Percentiles rank a stretch among this genome's conserved stretches.
Conservation (phyloP, 2,329 filamentous ascomycete genomes). For the Microcera coccophila region DNA sequence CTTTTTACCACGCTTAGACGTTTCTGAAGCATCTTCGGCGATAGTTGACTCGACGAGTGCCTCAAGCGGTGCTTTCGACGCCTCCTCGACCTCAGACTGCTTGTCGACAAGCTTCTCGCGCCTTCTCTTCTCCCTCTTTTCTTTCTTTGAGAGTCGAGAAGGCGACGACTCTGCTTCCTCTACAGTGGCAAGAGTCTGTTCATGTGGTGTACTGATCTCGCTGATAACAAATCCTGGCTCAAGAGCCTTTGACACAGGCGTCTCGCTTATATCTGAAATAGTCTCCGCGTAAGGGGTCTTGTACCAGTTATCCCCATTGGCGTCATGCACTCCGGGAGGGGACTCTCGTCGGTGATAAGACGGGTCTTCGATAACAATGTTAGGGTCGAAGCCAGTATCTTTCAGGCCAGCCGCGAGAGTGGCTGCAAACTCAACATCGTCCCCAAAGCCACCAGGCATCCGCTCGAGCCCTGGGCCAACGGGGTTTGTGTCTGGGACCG, state of each 20-base stretch:
- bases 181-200: conserved; percentile 16
- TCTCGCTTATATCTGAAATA: conserved; percentile 41
- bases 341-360: conserved; percentile 61
- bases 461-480: conserved; percentile 43
- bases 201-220: conserved; percentile 43
- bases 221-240: conserved; percentile 45
- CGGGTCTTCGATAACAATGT: conserved; percentile 65
- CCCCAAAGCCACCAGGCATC: conserved; percentile 62
- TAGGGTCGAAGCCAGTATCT: conserved; percentile 66
- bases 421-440: conserved; percentile 67
- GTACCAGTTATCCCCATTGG: conserved; percentile 40
- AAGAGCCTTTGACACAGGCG: conserved; percentile 20
- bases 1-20: conserved; percentile 27
- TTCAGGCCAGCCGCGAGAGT: conserved; percentile 64
- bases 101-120: conserved; percentile 42
- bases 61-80: conserved; percentile 25
- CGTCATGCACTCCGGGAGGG: conserved; percentile 56
- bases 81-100: conserved; percentile 13
- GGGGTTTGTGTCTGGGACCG: conserved; percentile 56
- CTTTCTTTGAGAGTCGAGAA: neutral
- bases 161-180: conserved; percentile 6
- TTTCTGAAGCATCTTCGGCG: conserved; percentile 25
- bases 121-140: neutral
- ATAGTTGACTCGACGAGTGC: conserved; percentile 16
- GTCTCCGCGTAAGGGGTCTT: conserved; percentile 48